Conservation (phyloP, 495 filamentous ascomycete species). For the Pyrenula aspistea region DNA sequence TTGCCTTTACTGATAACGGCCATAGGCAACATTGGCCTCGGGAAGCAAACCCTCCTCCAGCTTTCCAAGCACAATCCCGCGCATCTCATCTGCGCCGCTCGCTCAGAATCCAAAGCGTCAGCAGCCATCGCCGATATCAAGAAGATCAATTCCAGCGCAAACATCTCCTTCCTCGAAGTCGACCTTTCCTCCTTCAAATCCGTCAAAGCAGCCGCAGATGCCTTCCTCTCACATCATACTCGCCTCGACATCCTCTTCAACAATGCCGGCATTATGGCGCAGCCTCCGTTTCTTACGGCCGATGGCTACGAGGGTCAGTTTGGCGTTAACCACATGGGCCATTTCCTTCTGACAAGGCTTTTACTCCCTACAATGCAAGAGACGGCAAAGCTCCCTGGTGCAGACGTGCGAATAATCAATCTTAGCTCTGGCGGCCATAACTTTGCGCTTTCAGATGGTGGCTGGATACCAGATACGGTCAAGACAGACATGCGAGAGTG, state of each 20-base stretch:
- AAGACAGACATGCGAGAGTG: slow-evolving; percentile 20
- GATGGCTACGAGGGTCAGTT: slow-evolving; percentile 64
- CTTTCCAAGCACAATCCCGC: slow-evolving; percentile 48
- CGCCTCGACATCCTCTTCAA: slow-evolving; percentile 54
- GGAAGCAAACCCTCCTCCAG: slow-evolving; percentile 49
- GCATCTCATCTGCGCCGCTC: slow-evolving; percentile 52
- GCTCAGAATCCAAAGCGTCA: slow-evolving; percentile 37
- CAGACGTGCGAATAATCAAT: slow-evolving; percentile 34
- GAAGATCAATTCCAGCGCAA: slow-evolving; percentile 16
- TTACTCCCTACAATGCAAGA: slow-evolving; percentile 45
- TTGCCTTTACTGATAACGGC: neutral
- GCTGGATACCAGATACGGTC: slow-evolving; percentile 47
- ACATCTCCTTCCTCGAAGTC: slow-evolving; percentile 35
- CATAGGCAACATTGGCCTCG: slow-evolving; percentile 54
- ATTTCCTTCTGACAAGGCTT: slow-evolving; percentile 51
- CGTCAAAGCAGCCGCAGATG: slow-evolving; percentile 31
- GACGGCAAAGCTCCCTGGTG: slow-evolving; percentile 25
- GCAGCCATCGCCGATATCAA: slow-evolving; percentile 39
- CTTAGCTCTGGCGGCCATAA: slow-evolving; percentile 28
- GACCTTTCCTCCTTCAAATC: slow-evolving; percentile 42
- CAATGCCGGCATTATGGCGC: slow-evolving; percentile 59
- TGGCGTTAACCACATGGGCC: slow-evolving; percentile 61
- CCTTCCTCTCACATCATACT: slow-evolving; percentile 30
- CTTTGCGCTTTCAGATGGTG: slow-evolving; percentile 39
- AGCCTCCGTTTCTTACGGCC: slow-evolving; percentile 29